Evolutionary conservation across 208 protist species (phyloP).

Genomic region (Crithidia expoeki): DNA sequence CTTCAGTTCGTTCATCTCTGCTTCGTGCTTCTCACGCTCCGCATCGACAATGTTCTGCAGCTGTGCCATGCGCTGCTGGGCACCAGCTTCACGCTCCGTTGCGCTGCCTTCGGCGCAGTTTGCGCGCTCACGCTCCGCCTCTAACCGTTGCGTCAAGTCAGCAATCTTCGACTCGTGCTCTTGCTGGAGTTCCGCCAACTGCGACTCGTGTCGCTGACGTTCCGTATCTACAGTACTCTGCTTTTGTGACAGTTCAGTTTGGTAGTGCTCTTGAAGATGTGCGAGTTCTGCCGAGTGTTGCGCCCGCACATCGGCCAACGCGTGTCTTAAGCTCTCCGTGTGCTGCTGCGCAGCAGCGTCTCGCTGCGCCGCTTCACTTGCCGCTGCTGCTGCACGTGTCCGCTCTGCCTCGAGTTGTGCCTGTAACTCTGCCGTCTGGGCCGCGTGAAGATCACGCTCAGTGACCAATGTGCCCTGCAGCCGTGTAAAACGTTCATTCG

Average conservation of each 20-base stretch:
- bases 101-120: conserved; percentile 20
- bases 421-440: background rate
- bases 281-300: conserved; percentile 11
- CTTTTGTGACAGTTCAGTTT: too few species aligned
- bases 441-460: background rate
- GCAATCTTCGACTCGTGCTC: conserved; percentile 2
- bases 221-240: too few species aligned
- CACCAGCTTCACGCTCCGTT: too few species aligned
- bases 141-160: conserved; percentile 24
- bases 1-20: too few species aligned
- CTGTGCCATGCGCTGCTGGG: conserved; percentile 16
- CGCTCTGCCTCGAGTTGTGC: background rate
- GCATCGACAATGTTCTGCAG: conserved; percentile 4
- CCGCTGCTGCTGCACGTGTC: background rate
- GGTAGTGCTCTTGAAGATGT: too few species aligned
- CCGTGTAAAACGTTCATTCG: background rate
- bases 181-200: background rate
- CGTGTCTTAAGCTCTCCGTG: background rate
- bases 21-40: background rate
- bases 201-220: background rate
- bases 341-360: conserved; percentile 17
- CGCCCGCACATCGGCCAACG: conserved; percentile 8
- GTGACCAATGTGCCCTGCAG: background rate
- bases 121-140: conserved; percentile 10
- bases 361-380: background rate